A percentile compares a stretch with the other conserved stretches of the same genome.
These are phyloP conservation scores for Dianthus caryophyllus DNA, from an alignment of 148 eudicot species.

Conservation along the genomic window DNA sequence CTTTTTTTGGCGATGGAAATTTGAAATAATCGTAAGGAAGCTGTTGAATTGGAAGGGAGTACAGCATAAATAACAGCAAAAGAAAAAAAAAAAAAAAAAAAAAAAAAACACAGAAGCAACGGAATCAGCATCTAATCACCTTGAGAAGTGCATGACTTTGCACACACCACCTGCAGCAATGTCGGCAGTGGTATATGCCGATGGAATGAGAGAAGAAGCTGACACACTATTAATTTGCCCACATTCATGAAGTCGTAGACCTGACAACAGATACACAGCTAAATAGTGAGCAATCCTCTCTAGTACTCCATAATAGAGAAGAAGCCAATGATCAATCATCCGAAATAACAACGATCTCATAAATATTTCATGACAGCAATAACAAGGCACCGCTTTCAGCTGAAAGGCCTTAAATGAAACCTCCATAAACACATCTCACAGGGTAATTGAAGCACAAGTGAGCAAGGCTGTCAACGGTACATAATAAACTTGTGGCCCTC, in stretches of 20 bases:
- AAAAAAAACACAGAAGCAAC: neutral
- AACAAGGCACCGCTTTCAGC: neutral
- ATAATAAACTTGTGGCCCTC: neutral
- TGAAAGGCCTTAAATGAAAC: neutral
- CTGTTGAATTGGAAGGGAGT: too few relatives aligned
- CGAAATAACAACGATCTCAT: neutral
- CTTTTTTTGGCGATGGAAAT: too few relatives aligned
- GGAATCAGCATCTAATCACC: slow-evolving; percentile 26
- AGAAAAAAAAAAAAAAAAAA: neutral
- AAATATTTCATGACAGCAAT: neutral
- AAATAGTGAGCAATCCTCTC: neutral
- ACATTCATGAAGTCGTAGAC: slow-evolving; percentile 26
- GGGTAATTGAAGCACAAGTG: neutral
- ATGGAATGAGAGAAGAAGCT: slow-evolving; percentile 23
- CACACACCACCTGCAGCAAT: slow-evolving; percentile 14
- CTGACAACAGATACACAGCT: slow-evolving; percentile 24
- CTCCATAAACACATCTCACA: neutral
- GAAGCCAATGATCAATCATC: neutral
- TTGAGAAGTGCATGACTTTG: slow-evolving; percentile 20
- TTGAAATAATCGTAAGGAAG: too few relatives aligned
- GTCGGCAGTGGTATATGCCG: slow-evolving; percentile 19
- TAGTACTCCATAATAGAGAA: neutral
- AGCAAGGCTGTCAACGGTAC: neutral
- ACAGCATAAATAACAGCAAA: too few relatives aligned
- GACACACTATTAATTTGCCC: slow-evolving; percentile 14